Percentiles rank a stretch among this genome's conserved stretches.
phyloP scores from a whole-genome alignment of 768 basidiomycete species.

The Suillus plorans region DNA sequence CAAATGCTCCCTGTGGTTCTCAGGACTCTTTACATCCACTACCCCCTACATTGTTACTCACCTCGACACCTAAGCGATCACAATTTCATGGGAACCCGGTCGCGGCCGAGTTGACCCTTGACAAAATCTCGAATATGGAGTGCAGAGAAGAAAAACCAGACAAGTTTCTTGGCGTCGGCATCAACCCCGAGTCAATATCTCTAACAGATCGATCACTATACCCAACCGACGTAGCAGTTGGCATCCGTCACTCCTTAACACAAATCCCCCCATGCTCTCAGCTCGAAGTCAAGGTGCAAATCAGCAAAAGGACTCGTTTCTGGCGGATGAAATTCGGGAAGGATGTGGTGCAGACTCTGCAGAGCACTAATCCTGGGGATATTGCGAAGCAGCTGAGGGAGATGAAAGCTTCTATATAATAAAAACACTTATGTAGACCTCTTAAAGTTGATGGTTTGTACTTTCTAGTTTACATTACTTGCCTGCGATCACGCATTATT shows the following conservation, averaged over 20 bases:
- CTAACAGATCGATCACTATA: background rate
- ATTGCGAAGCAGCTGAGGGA: constrained; percentile 45
- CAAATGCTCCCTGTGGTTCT: background rate
- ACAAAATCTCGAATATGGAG: background rate
- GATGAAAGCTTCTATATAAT: constrained; percentile 32
- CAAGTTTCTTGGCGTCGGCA: background rate
- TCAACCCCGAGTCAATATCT: background rate
- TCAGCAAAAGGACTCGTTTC: constrained; percentile 38
- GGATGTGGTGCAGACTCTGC: constrained; percentile 25
- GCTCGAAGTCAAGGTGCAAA: constrained; percentile 38
- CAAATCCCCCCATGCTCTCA: constrained; percentile 3
- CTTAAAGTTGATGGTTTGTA: background rate
- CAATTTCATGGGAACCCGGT: background rate
- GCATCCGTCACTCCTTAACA: background rate
- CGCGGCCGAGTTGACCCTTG: background rate
- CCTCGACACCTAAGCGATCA: background rate
- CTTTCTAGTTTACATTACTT: background rate
- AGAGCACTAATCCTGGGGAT: constrained; percentile 40
- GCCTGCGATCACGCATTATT: background rate
- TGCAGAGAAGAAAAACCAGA: background rate
- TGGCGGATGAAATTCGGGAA: constrained; percentile 37
- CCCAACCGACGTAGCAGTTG: constrained; percentile 7
- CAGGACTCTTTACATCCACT: background rate
- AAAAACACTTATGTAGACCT: background rate
- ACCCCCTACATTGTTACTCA: background rate